Percentiles rank a stretch among this genome's conserved stretches.
Evolutionary conservation across 2,329 filamentous ascomycete genomes (phyloP).

Genomic region (Calonectria leucothoes): DNA sequence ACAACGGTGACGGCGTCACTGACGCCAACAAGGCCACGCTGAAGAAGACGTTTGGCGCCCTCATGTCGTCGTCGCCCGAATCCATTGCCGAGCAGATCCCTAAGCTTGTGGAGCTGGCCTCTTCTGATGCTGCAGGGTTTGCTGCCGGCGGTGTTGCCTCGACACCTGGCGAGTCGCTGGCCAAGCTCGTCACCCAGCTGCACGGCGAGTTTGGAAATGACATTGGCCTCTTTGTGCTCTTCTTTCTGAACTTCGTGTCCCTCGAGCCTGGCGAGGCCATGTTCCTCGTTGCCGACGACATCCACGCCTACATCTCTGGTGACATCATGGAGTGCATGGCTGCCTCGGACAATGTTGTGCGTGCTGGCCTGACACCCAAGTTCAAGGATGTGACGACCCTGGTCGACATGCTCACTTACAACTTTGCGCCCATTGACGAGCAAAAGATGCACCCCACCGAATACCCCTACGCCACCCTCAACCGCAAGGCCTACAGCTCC

Average conservation of each 20-base stretch:
- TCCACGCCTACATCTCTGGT: slow-evolving; percentile 92
- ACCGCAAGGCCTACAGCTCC: slow-evolving; percentile 83
- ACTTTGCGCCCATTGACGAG: slow-evolving; percentile 91
- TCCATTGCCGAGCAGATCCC: slow-evolving; percentile 67
- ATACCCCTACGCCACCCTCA: slow-evolving; percentile 87
- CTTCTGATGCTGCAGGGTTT: slow-evolving; percentile 77
- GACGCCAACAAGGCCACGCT: slow-evolving; percentile 82
- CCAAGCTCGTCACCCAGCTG: slow-evolving; percentile 81
- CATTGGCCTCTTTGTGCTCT: slow-evolving; percentile 93
- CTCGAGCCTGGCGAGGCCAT: slow-evolving; percentile 91
- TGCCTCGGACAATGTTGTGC: slow-evolving; percentile 97
- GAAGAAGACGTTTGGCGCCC: slow-evolving; percentile 77
- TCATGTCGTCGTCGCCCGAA: slow-evolving; percentile 83
- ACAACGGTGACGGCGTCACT: slow-evolving; percentile 53
- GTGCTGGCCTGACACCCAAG: slow-evolving; percentile 96
- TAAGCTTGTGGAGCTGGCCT: slow-evolving; percentile 77
- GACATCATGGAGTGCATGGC: slow-evolving; percentile 99
- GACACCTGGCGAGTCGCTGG: slow-evolving; percentile 76
- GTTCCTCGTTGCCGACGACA: slow-evolving; percentile 96
- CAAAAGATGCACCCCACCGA: slow-evolving; percentile 91
- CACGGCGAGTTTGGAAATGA: slow-evolving; percentile 89
- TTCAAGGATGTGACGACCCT: slow-evolving; percentile 96
- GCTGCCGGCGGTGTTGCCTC: slow-evolving; percentile 78
- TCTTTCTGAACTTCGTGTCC: slow-evolving; percentile 96
- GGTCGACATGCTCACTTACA: slow-evolving; percentile 93